These are phyloP conservation scores for Trypanosoma congolense DNA, from an alignment of 208 protist genomes.

Conservation along the genomic window DNA sequence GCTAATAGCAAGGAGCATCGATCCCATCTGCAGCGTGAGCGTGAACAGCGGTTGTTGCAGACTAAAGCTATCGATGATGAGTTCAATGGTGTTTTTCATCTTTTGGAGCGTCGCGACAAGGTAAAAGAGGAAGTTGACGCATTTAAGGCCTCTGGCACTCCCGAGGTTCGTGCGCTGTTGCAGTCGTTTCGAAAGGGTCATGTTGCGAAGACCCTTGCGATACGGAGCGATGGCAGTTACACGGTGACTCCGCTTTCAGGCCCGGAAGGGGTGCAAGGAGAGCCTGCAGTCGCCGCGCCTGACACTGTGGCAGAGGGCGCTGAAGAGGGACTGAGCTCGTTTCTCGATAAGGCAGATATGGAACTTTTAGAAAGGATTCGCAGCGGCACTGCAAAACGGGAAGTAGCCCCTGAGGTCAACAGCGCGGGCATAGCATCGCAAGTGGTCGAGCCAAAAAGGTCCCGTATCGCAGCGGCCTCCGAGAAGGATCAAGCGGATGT, in stretches of 20 bases:
- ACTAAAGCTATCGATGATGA: conserved; percentile 61
- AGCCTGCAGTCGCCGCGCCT: not conserved
- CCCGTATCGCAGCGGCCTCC: not conserved
- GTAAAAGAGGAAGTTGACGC: conserved; percentile 52
- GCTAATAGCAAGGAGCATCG: conserved; percentile 56
- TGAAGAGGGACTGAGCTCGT: not conserved
- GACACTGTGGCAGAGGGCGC: not conserved
- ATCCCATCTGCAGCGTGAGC: conserved; percentile 59
- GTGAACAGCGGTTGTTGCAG: conserved; percentile 45
- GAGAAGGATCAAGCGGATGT: not conserved
- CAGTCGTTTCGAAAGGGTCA: conserved; percentile 22
- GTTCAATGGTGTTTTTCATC: conserved; percentile 60
- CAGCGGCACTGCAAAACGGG: not conserved
- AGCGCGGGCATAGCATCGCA: not conserved
- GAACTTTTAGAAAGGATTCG: conserved; percentile 19
- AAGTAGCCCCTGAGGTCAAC: not conserved
- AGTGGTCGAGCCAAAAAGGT: not conserved
- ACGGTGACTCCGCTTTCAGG: conserved; percentile 25
- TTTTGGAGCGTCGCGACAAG: conserved; percentile 60
- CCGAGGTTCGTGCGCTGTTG: conserved; percentile 57
- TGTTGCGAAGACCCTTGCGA: conserved; percentile 42
- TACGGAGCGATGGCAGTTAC: conserved; percentile 38
- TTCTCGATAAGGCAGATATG: conserved; percentile 20
- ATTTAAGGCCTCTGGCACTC: conserved; percentile 47
- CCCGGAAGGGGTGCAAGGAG: not conserved